Evolutionary conservation across 2,329 filamentous ascomycete species (phyloP), one percentile per base, ranked within the genome.

Genomic region (Monilinia aucupariae): DNA sequence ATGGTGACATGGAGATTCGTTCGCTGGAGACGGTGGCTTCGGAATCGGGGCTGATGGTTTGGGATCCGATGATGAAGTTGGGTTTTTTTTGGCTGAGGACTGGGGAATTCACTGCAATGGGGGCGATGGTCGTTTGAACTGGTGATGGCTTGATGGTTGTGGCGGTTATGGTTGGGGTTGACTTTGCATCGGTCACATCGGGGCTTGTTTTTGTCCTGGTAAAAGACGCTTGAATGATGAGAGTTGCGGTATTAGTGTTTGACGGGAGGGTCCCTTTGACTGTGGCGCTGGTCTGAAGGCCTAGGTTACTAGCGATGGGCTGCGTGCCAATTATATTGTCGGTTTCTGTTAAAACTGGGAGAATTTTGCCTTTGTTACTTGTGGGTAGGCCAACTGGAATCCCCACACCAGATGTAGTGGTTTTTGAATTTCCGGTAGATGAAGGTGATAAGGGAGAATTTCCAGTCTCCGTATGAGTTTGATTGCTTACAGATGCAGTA

Each of bases 11-110:
- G 25, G 69, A 69, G 27, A 71, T 67, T 15, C 64, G 59, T 55
- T 71, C 62, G 0, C 69, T 68, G 25, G 64, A 63, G 2, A 68
- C 56, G 1, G 70, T 71, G 45, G 70, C 62, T n/a, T 63, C 65
- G n/a, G 65, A 68, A 10, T 68, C 70, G 6, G 68, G 69, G 3
- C 50, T 45, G 9, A 71, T 64, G 5, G 69, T 71, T 59, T 68
- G 68, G 10, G 68, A 64, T 7, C 69, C 70, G 48, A 71, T 53
- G 1, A 70, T n/a, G 30, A 70, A 48, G 41, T 63, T 63, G 2
- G 68, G 69, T 4, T 61, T 64, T 13, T 66, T 64, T 49, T 64
- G 62, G 22, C 65, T 66, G 43, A 71, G 45, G 3, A 67, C 67
- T 59, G 66, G 56, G 20, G 66, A 66, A 25, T 68, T 68, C 6